Evolutionary conservation across 352 stramenopile genomes (phyloP), one percentile per base, ranked within the genome.

Genomic region (Pythium phragmitis): DNA sequence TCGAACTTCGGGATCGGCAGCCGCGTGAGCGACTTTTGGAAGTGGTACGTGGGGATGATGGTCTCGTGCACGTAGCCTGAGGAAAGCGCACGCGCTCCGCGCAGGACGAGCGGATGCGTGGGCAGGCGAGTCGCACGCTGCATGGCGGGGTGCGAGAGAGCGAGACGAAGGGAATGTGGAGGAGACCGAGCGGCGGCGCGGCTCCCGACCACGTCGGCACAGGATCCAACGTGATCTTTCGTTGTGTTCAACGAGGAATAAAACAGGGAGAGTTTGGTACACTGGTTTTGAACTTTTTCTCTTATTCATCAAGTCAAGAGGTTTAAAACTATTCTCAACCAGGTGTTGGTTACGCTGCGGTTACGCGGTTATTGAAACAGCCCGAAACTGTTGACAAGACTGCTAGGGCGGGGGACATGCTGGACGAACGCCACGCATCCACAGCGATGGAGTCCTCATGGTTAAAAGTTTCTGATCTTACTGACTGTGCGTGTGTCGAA

Each of bases 1-100:
- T 96, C 86, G 30, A 96, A 80, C 64, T 92, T 91, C 52, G 88
- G 88, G 57, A 96, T 91, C n/a, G 88, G 88, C 63, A 96, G 70
- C 14, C 86, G 85, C 72, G 72, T 82, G 33, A 96, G 75, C 56
- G 81, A 92, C 69, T 91, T 87, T 58, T 96, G 88, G 68, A 96
- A 96, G 69, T 95, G 86, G 67, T 76, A 95, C 49, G 88, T 96
- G 3, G 88, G 88, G 71, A 96, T 94, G 46, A 92, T 69, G 6
- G 86, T 96, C 57, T 96, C 74, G 57, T 96, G 88, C 56, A 96
- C 79, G 67, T 95, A 96, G 37, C 77, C 70, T 4, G 73, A 60
- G 26, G 66, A 62, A 45, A 60, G 69, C 11, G 63, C 63, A 54
- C 58, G 69, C 62, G 57, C 73, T 47, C 48, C 19, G 19, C 45